Evolutionary conservation across 2,329 filamentous ascomycete genomes (phyloP).

Genomic region (Colletotrichum navitas): DNA sequence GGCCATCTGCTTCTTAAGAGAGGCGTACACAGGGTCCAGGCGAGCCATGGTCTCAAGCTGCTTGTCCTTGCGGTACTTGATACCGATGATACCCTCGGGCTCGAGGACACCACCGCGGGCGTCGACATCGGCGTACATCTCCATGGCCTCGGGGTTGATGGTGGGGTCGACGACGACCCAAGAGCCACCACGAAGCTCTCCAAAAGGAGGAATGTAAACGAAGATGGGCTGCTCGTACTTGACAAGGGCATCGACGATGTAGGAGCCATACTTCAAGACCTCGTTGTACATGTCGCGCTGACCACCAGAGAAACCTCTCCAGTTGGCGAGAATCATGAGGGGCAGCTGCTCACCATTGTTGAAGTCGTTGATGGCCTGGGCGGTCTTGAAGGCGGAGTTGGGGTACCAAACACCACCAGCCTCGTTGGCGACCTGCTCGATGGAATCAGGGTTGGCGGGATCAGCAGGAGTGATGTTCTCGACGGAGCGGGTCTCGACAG

Average conservation of each 20-base stretch:
- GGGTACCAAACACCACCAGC: slow-evolving; percentile 99
- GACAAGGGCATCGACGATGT: slow-evolving; percentile 97
- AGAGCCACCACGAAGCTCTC: slow-evolving; percentile 97
- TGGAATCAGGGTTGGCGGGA: slow-evolving; percentile 97
- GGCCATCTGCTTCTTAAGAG: slow-evolving; percentile 82
- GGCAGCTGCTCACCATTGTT: slow-evolving; percentile 98
- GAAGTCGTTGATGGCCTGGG: slow-evolving; percentile 98
- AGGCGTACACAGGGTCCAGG: slow-evolving; percentile 85
- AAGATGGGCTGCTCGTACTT: slow-evolving; percentile 99
- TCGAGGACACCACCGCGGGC: slow-evolving; percentile 96
- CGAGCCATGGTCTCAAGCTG: slow-evolving; percentile 98
- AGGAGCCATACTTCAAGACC: slow-evolving; percentile 98
- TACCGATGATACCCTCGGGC: slow-evolving; percentile 97
- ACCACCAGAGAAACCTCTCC: slow-evolving; percentile 99
- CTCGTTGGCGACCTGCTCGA: slow-evolving; percentile 93
- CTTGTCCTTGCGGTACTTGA: slow-evolving; percentile 98
- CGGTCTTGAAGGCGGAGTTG: slow-evolving; percentile 99
- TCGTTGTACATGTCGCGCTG: slow-evolving; percentile 99
- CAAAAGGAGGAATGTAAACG: slow-evolving; percentile 97
- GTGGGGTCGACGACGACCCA: slow-evolving; percentile 99
- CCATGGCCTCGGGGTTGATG: slow-evolving; percentile 96
- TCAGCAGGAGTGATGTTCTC: slow-evolving; percentile 98
- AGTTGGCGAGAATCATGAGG: slow-evolving; percentile 99
- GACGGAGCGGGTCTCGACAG: slow-evolving; percentile 92
- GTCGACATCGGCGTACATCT: slow-evolving; percentile 99